Conservation (phyloP, 805 yeast genomes). For the Kregervanrija delftensis region DNA sequence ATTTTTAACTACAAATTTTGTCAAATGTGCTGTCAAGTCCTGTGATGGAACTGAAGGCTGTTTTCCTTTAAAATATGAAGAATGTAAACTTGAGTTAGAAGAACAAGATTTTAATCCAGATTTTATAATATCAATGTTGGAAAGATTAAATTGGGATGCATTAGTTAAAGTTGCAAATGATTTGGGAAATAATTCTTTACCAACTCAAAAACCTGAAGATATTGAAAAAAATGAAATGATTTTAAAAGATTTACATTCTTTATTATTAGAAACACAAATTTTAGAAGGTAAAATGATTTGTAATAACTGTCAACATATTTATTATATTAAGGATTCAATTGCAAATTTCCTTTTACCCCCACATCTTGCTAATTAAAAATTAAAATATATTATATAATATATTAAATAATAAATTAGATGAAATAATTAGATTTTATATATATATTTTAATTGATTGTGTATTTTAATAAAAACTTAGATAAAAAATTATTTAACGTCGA, state of each 20-base stretch:
- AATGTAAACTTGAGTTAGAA: constrained; percentile 61
- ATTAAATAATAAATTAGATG: too few relatives aligned
- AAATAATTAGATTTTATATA: too few relatives aligned
- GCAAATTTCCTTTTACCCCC: constrained; percentile 95
- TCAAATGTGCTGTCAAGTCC: constrained; percentile 80
- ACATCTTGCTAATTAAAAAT: constrained; percentile 53
- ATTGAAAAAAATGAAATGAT: constrained; percentile 40
- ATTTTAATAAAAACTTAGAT: too few relatives aligned
- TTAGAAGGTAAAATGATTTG: constrained; percentile 87
- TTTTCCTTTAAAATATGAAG: constrained; percentile 70
- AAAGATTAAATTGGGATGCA: constrained; percentile 86
- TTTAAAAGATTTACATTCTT: constrained; percentile 66
- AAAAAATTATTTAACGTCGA: too few relatives aligned
- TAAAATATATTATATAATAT: not conserved
- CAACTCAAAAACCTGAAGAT: constrained; percentile 54
- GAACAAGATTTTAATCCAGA: constrained; percentile 79
- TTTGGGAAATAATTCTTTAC: constrained; percentile 56
- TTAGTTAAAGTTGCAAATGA: constrained; percentile 70
- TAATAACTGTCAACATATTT: constrained; percentile 76
- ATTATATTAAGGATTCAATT: constrained; percentile 85
- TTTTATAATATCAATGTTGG: constrained; percentile 68
- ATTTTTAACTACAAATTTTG: constrained; percentile 91
- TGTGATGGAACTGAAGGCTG: constrained; percentile 71
- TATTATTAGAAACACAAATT: constrained; percentile 81
- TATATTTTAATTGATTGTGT: too few relatives aligned